Evolutionary conservation across 2,329 filamentous ascomycete species (phyloP).

Genomic region (Lasiodiplodia theobromae): DNA sequence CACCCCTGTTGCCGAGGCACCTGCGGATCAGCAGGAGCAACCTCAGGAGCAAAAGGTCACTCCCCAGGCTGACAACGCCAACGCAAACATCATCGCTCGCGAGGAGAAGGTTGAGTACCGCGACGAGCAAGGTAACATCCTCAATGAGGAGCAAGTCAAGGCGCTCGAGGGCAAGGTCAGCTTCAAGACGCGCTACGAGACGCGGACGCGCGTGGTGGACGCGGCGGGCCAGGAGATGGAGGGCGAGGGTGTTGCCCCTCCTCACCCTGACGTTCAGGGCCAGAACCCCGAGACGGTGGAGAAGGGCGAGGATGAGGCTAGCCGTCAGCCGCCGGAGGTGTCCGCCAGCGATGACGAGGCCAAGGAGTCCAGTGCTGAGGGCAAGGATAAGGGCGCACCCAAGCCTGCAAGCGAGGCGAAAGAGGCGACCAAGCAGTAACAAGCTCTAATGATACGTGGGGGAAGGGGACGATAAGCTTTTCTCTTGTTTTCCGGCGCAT

Average conservation of each 20-base stretch:
- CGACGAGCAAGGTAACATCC: slow-evolving; percentile 89
- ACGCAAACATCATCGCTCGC: slow-evolving; percentile 54
- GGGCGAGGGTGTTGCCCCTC: slow-evolving; percentile 54
- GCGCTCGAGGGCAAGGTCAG: slow-evolving; percentile 89
- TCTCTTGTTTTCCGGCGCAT: slow-evolving; percentile 12
- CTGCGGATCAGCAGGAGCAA: slow-evolving; percentile 35
- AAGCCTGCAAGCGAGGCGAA: slow-evolving; percentile 49
- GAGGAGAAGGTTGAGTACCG: slow-evolving; percentile 93
- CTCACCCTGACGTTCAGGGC: slow-evolving; percentile 65
- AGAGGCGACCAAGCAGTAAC: slow-evolving; percentile 41
- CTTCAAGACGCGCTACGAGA: slow-evolving; percentile 95
- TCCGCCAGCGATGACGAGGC: slow-evolving; percentile 49
- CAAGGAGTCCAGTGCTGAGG: slow-evolving; percentile 55
- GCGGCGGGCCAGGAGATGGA: slow-evolving; percentile 74
- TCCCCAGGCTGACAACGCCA: slow-evolving; percentile 41
- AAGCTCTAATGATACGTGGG: slow-evolving; percentile 25
- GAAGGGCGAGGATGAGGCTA: slow-evolving; percentile 46
- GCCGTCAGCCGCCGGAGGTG: slow-evolving; percentile 50
- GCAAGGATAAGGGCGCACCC: slow-evolving; percentile 39
- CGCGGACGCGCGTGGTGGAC: slow-evolving; percentile 85
- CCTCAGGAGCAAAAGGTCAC: slow-evolving; percentile 41
- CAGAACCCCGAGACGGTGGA: slow-evolving; percentile 63
- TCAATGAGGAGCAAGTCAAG: slow-evolving; percentile 79
- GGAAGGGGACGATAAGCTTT: slow-evolving; percentile 25
- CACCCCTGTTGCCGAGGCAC: slow-evolving; percentile 32